phyloP scores from a whole-genome alignment of 257 asterid genomes.

The Forsythia viridissima region DNA sequence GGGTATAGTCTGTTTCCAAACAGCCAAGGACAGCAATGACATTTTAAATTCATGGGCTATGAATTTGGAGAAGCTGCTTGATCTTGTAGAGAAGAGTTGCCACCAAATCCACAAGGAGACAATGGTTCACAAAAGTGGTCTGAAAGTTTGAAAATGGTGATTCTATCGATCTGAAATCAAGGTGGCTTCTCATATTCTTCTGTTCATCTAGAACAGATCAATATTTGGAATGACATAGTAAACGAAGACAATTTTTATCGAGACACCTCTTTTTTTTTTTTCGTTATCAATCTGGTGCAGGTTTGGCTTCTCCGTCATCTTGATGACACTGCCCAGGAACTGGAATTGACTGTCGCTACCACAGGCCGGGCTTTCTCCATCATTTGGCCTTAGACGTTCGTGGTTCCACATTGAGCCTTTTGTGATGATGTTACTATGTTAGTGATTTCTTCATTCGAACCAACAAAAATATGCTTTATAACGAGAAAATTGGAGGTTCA shows the following conservation, averaged over 20 bases:
- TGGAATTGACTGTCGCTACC: background rate
- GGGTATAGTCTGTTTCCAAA: slow-evolving; percentile 79
- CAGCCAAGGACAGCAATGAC: slow-evolving; percentile 83
- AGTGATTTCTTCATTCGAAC: background rate
- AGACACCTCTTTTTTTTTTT: background rate
- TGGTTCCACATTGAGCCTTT: background rate
- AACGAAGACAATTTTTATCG: background rate
- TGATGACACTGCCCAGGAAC: background rate
- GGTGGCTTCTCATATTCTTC: background rate
- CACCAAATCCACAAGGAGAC: slow-evolving; percentile 99
- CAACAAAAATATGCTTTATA: background rate
- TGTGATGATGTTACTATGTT: background rate
- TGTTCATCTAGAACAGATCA: background rate
- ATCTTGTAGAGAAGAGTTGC: slow-evolving; percentile 97
- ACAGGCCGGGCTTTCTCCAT: background rate
- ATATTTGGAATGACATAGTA: background rate
- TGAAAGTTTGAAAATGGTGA: slow-evolving; percentile 50
- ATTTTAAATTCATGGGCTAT: slow-evolving; percentile 80
- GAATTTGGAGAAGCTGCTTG: slow-evolving; percentile 94
- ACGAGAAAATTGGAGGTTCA: background rate
- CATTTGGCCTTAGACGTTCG: background rate
- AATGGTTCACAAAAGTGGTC: slow-evolving; percentile 86
- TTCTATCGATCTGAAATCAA: too few species aligned
- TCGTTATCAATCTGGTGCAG: background rate
- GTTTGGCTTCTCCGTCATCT: background rate